Conservation (phyloP, 2,329 filamentous ascomycete species). For the Talaromyces verruculosus region DNA sequence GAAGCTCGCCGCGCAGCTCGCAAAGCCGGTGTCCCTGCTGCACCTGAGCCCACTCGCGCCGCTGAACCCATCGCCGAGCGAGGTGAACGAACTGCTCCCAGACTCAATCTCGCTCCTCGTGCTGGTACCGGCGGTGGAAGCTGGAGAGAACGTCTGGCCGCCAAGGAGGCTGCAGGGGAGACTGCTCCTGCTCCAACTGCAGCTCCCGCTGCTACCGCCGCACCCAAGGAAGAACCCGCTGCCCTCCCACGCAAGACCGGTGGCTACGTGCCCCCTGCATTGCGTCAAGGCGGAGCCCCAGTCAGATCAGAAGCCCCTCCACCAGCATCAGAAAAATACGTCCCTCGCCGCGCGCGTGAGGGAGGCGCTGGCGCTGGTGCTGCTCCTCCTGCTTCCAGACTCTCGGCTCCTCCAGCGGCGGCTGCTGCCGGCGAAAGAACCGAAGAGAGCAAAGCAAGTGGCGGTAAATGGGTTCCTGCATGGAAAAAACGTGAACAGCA, state of each 20-base stretch:
- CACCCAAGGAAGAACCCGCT: constrained; percentile 32
- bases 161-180: constrained; percentile 44
- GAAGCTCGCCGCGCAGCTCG: constrained; percentile 70
- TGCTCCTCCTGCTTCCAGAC: constrained; percentile 25
- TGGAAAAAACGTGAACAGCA: constrained; percentile 39
- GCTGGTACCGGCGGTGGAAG: constrained; percentile 42
- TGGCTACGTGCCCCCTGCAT: constrained; percentile 44
- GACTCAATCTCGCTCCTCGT: constrained; percentile 54
- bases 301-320: constrained; percentile 31
- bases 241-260: constrained; percentile 33
- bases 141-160: constrained; percentile 63
- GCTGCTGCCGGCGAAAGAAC: constrained; percentile 27
- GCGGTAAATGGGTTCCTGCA: constrained; percentile 38
- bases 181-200: constrained; percentile 30
- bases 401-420: constrained; percentile 25
- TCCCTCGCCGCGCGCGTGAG: constrained; percentile 26
- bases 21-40: constrained; percentile 49
- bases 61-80: constrained; percentile 14
- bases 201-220: constrained; percentile 24
- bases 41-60: constrained; percentile 31
- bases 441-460: constrained; percentile 31
- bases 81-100: constrained; percentile 52
- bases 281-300: constrained; percentile 36
- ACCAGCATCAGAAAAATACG: constrained; percentile 22
- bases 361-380: constrained; percentile 26